Evolutionary conservation across 192 early-diverging fungal genomes (phyloP), one percentile per base, ranked within the genome.

Genomic region (Chytriomyces hyalinus): DNA sequence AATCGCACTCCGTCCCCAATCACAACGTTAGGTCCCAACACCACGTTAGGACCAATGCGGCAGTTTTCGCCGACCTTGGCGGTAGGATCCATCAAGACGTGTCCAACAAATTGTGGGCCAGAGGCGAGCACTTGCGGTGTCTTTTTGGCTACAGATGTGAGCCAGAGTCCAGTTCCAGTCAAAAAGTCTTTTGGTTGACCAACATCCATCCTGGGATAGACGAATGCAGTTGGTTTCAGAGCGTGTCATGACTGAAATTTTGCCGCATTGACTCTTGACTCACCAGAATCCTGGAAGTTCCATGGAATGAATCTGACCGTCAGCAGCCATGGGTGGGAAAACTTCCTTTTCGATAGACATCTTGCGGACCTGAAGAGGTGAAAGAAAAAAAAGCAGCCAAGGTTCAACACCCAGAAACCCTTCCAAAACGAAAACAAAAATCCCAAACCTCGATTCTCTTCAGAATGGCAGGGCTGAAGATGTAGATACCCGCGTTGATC

Each of bases 401-500:
- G 36, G 36, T 36, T 36, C 36, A 36, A 36, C 36, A 36, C 36
- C 36, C 36, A 36, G 36, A 36, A 36, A 36, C 36, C 36, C 1
- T 36, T 3, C 36, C 36, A 4, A 36, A 36, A 36, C 2, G 36
- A 36, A 36, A 36, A 36, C 36, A 36, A 36, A 4, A 36, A 36
- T 36, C 36, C 49, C 49, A 70, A 79, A 91, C 87, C 87, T 92
- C 90, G 80, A 99, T 99, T 70, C 97, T 91, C 78, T 94, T 86
- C 51, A 98, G 86, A 61, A 99, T 92, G 73, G 89, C 67, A 22
- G 97, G 96, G 88, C 92, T 97, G 82, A 99, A 97, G 72, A 99
- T 95, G 85, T 99, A 99, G 78, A 99, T 95, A 73, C 97, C 97
- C 50, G 96, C 97, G 78, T 99, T 99, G 87, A 99, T 97, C 81